These are phyloP conservation scores for Magnolia officinalis DNA, from an alignment of 164 flowering plant genomes.

Conservation along the genomic window DNA sequence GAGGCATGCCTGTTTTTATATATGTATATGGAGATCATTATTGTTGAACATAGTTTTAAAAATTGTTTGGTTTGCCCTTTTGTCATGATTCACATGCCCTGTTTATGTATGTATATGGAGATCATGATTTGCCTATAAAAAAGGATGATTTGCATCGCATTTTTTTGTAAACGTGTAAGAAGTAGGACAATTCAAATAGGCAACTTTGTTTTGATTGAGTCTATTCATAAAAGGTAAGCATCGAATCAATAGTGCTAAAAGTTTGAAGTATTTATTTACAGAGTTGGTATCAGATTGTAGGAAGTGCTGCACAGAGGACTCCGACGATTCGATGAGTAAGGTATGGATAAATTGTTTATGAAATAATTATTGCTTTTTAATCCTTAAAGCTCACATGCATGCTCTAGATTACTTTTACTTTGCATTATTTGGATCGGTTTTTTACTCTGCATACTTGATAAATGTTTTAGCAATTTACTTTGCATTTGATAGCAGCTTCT, in stretches of 20 bases:
- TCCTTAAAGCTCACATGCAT: not conserved
- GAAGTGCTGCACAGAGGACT: slow-evolving; percentile 89
- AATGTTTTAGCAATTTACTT: not conserved
- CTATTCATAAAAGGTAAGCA: not conserved
- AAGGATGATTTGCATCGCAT: not conserved
- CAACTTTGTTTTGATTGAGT: not conserved
- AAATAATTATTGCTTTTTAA: not conserved
- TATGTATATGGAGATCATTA: too few species aligned
- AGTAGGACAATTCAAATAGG: not conserved
- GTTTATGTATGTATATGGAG: not conserved
- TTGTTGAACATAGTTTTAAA: too few species aligned
- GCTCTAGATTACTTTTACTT: not conserved
- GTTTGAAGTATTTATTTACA: slow-evolving; percentile 28
- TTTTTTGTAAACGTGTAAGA: not conserved
- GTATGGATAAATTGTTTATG: slow-evolving; percentile 26
- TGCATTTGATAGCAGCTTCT: not conserved
- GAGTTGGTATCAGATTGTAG: slow-evolving; percentile 82
- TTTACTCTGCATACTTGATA: not conserved
- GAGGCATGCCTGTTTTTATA: too few species aligned
- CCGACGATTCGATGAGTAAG: slow-evolving; percentile 91
- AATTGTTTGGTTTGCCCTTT: not conserved
- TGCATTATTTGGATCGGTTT: not conserved
- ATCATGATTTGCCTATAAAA: too few species aligned
- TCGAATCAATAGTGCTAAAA: not conserved
- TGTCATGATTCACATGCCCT: not conserved